Base-by-base conservation (phyloP, 192 early-diverging fungal species). In the Coemansia sp. region DNA sequence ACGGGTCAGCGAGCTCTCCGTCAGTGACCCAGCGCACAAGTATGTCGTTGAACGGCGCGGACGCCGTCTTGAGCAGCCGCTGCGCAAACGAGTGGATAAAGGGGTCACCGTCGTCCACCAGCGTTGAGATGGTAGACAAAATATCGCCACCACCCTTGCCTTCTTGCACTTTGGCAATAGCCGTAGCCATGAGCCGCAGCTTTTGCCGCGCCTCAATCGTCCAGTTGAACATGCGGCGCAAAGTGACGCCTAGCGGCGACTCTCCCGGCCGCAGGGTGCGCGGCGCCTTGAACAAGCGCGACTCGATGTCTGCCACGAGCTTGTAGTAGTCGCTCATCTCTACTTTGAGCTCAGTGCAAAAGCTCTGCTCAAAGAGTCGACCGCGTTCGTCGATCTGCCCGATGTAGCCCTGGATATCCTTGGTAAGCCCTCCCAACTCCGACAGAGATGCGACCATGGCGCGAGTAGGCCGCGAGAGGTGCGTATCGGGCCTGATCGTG, bases 1-100 rank as follows among this genome's bases (percentile, higher is more conserved):
- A 91, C 19, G 93, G 94, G 74, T 99, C 97, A 21, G 91, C 89
- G 44, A 99, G 83, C 77, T 96, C 95, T 32, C 97, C 97, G 63
- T 94, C 91, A 38, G 92, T 95, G 17, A 99, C 88, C 97, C 97
- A 99, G 34, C 88, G 87, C 58, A 87, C 86, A 17, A 99, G 85
- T 85, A 95, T 95, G 62, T 88, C 87, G 72, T 89, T 95, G 74
- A 99, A 97, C n/a, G 97, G 97, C 38, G 80, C 82, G 0, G 94
- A 72, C 57, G 91, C 90, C 50, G 89, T 85, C 68, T 87, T 87
- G 41, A 98, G 78, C 64, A 96, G 85, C 27, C 88, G 74, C 41
- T 87, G 80, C 11, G 94, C 89, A 75, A 94, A 95, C 23, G 87
- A 50, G 66, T 91, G 87, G 61, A 93, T 88, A 31, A 94, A 89